A percentile compares a stretch with the other conserved stretches of the same genome.
Evolutionary conservation across 2,329 filamentous ascomycete genomes (phyloP).

Genomic region (Cercospora sp.): DNA sequence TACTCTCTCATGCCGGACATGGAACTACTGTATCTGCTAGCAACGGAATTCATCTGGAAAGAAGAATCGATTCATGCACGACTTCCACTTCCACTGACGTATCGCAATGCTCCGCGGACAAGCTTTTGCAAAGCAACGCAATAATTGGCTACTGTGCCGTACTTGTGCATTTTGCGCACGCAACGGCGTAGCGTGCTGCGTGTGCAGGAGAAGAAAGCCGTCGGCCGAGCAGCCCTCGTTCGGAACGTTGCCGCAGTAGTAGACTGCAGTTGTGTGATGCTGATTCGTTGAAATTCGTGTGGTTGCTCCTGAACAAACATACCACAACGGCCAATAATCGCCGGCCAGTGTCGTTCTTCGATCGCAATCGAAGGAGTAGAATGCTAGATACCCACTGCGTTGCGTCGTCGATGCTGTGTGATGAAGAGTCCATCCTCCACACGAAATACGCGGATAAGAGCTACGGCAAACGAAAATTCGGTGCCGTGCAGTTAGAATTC

Average conservation of each 20-base stretch:
- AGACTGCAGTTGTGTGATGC: background rate
- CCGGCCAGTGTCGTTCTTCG: background rate
- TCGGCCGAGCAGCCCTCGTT: background rate
- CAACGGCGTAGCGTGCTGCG: background rate
- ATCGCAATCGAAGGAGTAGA: background rate
- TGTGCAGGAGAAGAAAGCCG: background rate
- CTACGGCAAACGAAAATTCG: background rate
- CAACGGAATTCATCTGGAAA: background rate
- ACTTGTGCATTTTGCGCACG: background rate
- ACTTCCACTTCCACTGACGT: background rate
- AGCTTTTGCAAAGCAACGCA: background rate
- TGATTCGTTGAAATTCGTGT: background rate
- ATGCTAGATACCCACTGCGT: background rate
- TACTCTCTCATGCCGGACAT: background rate
- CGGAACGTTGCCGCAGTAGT: background rate
- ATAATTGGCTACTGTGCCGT: background rate
- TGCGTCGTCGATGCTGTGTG: background rate
- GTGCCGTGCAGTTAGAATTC: background rate
- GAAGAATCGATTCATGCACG: background rate
- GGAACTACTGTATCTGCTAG: background rate
- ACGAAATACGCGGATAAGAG: background rate
- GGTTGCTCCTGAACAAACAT: background rate
- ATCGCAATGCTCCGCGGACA: constrained; percentile 1
- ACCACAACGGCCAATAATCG: background rate
- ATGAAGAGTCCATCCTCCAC: background rate